Evolutionary conservation across 345 rosid species (phyloP).

Genomic region (Eucalyptus marginata): DNA sequence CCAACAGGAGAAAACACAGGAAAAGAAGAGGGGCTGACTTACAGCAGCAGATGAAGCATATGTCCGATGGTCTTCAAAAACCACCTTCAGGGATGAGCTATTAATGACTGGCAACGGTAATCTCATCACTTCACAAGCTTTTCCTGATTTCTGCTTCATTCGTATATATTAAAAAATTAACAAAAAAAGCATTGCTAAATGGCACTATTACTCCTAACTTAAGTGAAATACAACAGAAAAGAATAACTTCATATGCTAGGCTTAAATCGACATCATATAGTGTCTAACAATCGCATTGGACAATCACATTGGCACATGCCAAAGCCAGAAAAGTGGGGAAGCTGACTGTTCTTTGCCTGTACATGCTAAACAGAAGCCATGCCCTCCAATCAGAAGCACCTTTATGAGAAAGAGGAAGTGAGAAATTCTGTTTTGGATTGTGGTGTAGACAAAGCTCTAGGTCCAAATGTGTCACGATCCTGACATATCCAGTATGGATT

Average conservation of each 20-base stretch:
- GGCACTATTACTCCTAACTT: neutral
- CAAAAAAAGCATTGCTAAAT: neutral
- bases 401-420: neutral
- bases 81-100: constrained; percentile 64
- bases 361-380: neutral
- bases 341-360: neutral
- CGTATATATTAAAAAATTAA: neutral
- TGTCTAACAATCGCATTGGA: neutral
- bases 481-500: neutral
- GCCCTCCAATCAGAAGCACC: neutral
- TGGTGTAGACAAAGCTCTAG: neutral
- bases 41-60: constrained; percentile 79
- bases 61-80: constrained; percentile 91
- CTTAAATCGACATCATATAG: neutral
- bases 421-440: neutral
- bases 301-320: neutral
- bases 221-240: neutral
- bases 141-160: constrained; percentile 62
- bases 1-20: neutral
- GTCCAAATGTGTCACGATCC: neutral
- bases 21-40: constrained; percentile 19
- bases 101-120: constrained; percentile 76
- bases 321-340: neutral
- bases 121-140: constrained; percentile 62
- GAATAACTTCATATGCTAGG: neutral